phyloP scores from a whole-genome alignment of 208 protist genomes.

The Leishmania aethiopica region DNA sequence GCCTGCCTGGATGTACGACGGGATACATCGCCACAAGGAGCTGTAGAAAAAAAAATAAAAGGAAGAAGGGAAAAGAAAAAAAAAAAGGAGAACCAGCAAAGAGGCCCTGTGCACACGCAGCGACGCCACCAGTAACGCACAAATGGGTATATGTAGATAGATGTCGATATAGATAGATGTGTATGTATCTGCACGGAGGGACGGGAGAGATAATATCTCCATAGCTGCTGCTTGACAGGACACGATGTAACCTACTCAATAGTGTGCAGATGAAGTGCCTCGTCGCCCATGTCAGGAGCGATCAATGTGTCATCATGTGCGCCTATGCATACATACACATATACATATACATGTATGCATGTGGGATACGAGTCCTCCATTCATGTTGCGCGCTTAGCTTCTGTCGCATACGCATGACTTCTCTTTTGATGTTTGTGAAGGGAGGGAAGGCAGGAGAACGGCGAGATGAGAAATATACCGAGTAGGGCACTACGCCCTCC shows the following conservation, averaged over 20 bases:
- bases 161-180: background rate
- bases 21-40: background rate
- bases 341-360: background rate
- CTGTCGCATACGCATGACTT: background rate
- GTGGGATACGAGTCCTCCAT: background rate
- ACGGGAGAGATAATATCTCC: background rate
- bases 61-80: background rate
- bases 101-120: background rate
- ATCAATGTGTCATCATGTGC: background rate
- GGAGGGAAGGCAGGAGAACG: background rate
- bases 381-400: background rate
- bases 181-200: background rate
- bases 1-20: too few relatives aligned
- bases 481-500: background rate
- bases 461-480: background rate
- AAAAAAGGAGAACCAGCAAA: background rate
- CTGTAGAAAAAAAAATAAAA: conserved; percentile 30
- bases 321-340: background rate
- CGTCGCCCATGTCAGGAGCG: background rate
- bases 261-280: background rate
- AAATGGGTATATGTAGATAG: background rate
- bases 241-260: background rate
- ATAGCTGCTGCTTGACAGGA: background rate
- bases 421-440: background rate
- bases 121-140: too few relatives aligned